These are phyloP conservation scores for sunflower (Helianthus annuus) DNA, from an alignment of 129 eudicot genomes.

Conservation along the genomic window DNA sequence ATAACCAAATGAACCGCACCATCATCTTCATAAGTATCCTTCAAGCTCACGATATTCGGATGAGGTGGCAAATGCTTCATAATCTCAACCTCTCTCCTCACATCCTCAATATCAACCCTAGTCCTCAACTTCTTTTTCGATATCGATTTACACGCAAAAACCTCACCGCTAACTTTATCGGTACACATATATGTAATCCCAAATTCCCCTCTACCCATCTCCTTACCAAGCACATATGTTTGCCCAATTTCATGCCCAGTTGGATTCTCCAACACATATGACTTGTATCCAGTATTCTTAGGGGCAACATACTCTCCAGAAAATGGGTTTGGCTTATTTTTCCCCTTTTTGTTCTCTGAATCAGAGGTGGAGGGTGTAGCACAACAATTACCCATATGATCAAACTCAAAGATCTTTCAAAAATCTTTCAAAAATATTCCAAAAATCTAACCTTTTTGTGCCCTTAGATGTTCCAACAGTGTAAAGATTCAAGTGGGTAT, in stretches of 20 bases:
- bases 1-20: constrained; percentile 80
- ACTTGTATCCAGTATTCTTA: constrained; percentile 36
- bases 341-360: constrained; percentile 45
- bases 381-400: constrained; percentile 77
- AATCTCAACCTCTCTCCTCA: constrained; percentile 84
- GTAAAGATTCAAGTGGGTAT: constrained; percentile 29
- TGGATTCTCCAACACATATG: constrained; percentile 65
- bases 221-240: constrained; percentile 66
- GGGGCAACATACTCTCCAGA: constrained; percentile 47
- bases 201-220: constrained; percentile 87
- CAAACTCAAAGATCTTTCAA: constrained; percentile 8
- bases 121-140: constrained; percentile 85
- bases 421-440: not conserved
- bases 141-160: constrained; percentile 75
- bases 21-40: constrained; percentile 87
- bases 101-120: constrained; percentile 83
- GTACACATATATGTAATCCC: constrained; percentile 83
- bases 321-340: constrained; percentile 75
- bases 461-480: not conserved
- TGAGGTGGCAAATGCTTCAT: constrained; percentile 79
- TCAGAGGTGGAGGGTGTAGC: constrained; percentile 58
- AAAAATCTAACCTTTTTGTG: constrained; percentile 21
- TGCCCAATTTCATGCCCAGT: constrained; percentile 66
- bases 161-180: constrained; percentile 57
- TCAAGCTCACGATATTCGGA: constrained; percentile 69